Base-by-base conservation (phyloP, 768 basidiomycete genomes). In the Lactifluus hygrophoroides region DNA sequence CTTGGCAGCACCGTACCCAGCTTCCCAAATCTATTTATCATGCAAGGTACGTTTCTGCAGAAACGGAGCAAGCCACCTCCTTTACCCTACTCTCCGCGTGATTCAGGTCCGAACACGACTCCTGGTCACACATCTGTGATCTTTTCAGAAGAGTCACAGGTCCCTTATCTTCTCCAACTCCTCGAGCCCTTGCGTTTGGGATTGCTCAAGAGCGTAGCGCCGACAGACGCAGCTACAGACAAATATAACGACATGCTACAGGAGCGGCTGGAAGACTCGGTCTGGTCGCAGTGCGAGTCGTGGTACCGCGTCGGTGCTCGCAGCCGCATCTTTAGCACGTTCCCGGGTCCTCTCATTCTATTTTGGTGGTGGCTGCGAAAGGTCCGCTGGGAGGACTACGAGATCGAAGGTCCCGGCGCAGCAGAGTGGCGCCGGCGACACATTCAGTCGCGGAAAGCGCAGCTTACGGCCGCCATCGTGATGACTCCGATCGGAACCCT, bases 81-180 rank as follows among this genome's bases (percentile, higher is more conserved):
- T 6, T 19, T 40, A 32, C 9, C 5, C 28, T 6, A 46, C 32
- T 1, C 37, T 28, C 17, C 11, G 17, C 28, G 42, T 9, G 37
- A 48, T 19, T n/a, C 21, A 58, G 61, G 66, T 6, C 81, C 83
- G 3, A 85, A 85, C 64, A 75, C 76, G 25, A 75, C 75, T 28
- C 73, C 80, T 5, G 82, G 81, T 5, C 82, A 83, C 64, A 77
- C 77, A 5, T 83, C 82, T 21, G 72, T 78, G 38, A 73, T 84
- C 49, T 82, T 79, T 66, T 75, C 73, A 57, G 74, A 79, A 27
- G 60, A 57, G 13, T 51, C 56, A 3, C 60, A 61, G 37, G 11
- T 52, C 19, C 35, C 35, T 10, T 38, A 57, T 32, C 27, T 57
- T 2, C 38, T 61, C 1, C 35, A 61, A 23, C 44, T 61, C 7